A percentile compares a stretch with the other conserved stretches of the same genome.
phyloP scores from a whole-genome alignment of 1,284 basidiomycete genomes.

The Microbotryum saponariae region DNA sequence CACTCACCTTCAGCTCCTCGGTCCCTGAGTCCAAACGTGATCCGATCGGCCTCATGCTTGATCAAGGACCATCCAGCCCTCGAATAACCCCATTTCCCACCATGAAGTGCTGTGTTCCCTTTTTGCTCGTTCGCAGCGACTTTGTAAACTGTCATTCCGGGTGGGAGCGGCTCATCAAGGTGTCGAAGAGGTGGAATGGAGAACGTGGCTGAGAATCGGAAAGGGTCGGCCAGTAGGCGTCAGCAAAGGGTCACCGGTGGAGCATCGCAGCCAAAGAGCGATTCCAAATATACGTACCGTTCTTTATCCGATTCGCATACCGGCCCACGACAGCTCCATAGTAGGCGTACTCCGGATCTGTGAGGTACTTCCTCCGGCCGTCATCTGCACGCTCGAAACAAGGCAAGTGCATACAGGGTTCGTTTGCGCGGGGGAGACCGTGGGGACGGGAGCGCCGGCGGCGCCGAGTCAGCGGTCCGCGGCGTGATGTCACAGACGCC shows the following conservation, averaged over 20 bases:
- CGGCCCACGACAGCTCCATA: conserved; percentile 33
- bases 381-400: conserved; percentile 34
- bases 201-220: conserved; percentile 23
- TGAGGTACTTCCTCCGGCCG: conserved; percentile 37
- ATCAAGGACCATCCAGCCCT: conserved; percentile 32
- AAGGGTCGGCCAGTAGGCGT: conserved; percentile 32
- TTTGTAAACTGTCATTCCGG: conserved; percentile 6
- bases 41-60: conserved; percentile 18
- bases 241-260: not conserved
- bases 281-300: conserved; percentile 16
- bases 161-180: conserved; percentile 2
- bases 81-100: conserved; percentile 37
- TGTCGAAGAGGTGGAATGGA: conserved; percentile 1
- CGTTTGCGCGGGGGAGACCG: no score
- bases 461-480: no score
- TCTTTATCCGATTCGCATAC: conserved; percentile 29
- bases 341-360: conserved; percentile 36
- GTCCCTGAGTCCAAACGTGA: conserved; percentile 35
- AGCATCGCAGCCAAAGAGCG: not conserved
- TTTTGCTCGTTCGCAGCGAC: conserved; percentile 24
- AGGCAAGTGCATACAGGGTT: not conserved
- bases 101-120: conserved; percentile 33
- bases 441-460: no score
- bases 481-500: no score
- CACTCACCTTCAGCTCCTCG: conserved; percentile 36